Percentiles rank a stretch among this genome's conserved stretches.
Conservation (phyloP, 371 early-diverging fungal genomes). For the Neoconidiobolus thromboides region DNA sequence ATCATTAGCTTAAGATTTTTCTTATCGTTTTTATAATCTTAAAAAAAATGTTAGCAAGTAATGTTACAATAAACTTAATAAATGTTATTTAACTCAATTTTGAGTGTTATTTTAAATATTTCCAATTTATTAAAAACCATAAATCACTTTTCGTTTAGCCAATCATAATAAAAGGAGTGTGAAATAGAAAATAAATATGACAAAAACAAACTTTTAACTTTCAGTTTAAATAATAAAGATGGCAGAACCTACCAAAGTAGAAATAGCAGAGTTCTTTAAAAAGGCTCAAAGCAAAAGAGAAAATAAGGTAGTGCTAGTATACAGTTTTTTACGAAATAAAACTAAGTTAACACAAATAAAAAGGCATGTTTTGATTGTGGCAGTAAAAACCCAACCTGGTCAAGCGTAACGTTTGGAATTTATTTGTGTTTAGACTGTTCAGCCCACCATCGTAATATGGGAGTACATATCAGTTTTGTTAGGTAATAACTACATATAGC, state of each 20-base stretch:
- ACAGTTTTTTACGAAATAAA: background rate
- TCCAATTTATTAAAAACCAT: too few species aligned
- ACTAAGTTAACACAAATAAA: background rate
- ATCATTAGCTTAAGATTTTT: too few species aligned
- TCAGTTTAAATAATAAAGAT: constrained; percentile 8
- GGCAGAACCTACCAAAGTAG: constrained; percentile 50
- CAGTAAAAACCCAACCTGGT: constrained; percentile 94
- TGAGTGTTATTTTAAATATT: too few species aligned
- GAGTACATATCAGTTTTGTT: constrained; percentile 92
- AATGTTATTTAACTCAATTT: too few species aligned
- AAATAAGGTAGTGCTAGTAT: constrained; percentile 41
- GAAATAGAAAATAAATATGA: too few species aligned
- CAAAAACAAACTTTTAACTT: too few species aligned
- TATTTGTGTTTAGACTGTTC: constrained; percentile 98
- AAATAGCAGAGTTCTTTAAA: constrained; percentile 58
- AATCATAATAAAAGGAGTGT: too few species aligned
- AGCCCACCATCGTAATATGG: constrained; percentile 83
- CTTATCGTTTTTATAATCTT: too few species aligned
- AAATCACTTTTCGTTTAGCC: too few species aligned
- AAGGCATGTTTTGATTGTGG: constrained; percentile 66
- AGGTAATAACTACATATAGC: constrained; percentile 25
- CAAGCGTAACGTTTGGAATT: constrained; percentile 89
- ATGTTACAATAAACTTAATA: too few species aligned
- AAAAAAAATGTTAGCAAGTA: too few species aligned
- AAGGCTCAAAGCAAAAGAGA: constrained; percentile 52